Evolutionary conservation across 805 yeast genomes (phyloP).

Genomic region (Starmerella scarabaei): DNA sequence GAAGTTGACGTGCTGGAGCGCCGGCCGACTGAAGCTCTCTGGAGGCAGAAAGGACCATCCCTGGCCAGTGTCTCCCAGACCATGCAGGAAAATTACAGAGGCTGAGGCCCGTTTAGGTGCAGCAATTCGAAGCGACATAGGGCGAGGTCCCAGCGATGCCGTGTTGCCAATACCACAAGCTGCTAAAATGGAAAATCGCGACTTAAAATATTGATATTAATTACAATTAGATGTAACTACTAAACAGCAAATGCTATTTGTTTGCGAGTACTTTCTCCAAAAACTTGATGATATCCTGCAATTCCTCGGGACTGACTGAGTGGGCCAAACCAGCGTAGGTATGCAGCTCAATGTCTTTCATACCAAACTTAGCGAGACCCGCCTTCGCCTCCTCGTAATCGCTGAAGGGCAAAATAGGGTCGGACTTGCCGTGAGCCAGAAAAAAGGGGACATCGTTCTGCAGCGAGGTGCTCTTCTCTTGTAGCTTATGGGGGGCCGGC

Average conservation of each 20-base stretch:
- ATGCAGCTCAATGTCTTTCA: constrained; percentile 34
- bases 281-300: constrained; percentile 41
- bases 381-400: constrained; percentile 19
- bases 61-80: constrained; percentile 82
- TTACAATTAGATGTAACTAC: not conserved
- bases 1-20: constrained; percentile 47
- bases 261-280: constrained; percentile 30
- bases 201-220: too few species aligned
- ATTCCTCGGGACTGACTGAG: constrained; percentile 52
- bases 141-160: not conserved
- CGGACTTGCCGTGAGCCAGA: constrained; percentile 78
- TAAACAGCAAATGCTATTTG: too few species aligned
- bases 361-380: constrained; percentile 31
- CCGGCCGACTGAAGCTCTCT: constrained; percentile 33
- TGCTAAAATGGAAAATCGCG: too few species aligned
- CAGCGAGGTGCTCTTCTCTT: constrained; percentile 17
- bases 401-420: constrained; percentile 44
- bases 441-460: constrained; percentile 64
- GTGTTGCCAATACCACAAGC: too few species aligned
- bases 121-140: constrained; percentile 29
- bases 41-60: constrained; percentile 84
- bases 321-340: constrained; percentile 56
- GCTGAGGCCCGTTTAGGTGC: constrained; percentile 39
- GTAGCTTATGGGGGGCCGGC: constrained; percentile 23
- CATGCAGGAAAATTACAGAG: constrained; percentile 69